phyloP scores from a whole-genome alignment of 805 yeast genomes.

The Nakazawaea pomicola region DNA sequence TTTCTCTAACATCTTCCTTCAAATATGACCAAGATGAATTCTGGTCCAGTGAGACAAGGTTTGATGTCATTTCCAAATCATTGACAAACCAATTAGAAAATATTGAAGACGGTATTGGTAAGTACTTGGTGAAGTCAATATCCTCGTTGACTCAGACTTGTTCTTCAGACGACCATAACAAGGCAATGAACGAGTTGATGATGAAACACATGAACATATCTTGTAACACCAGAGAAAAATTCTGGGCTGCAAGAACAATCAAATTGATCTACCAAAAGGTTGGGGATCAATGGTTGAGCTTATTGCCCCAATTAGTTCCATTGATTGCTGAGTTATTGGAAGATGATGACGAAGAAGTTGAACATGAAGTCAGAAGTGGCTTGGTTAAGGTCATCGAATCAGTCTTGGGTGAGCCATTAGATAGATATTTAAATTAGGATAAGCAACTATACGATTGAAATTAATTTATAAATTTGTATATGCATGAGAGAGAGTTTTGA shows the following conservation, averaged over 20 bases:
- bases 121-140: slow-evolving; percentile 74
- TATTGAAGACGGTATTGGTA: slow-evolving; percentile 72
- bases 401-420: slow-evolving; percentile 92
- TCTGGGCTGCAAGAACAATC: slow-evolving; percentile 77
- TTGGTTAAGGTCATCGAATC: slow-evolving; percentile 87
- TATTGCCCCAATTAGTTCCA: slow-evolving; percentile 93
- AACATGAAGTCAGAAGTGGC: slow-evolving; percentile 84
- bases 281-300: slow-evolving; percentile 90
- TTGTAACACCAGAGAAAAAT: slow-evolving; percentile 52
- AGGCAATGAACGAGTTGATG: slow-evolving; percentile 59
- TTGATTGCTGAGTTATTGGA: slow-evolving; percentile 91
- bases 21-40: slow-evolving; percentile 89
- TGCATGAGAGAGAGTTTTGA: no score
- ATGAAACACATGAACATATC: slow-evolving; percentile 64
- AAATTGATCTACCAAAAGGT: slow-evolving; percentile 82
- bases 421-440: slow-evolving; percentile 63
- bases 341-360: slow-evolving; percentile 93
- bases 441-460: no score
- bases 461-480: no score
- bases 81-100: slow-evolving; percentile 61
- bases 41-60: slow-evolving; percentile 88
- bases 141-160: slow-evolving; percentile 67
- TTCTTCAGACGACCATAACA: slow-evolving; percentile 66
- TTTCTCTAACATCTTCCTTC: slow-evolving; percentile 74
- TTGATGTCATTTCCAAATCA: slow-evolving; percentile 60